These are phyloP conservation scores for Strigomonas culicis DNA, from an alignment of 208 protist species.

Conservation along the genomic window DNA sequence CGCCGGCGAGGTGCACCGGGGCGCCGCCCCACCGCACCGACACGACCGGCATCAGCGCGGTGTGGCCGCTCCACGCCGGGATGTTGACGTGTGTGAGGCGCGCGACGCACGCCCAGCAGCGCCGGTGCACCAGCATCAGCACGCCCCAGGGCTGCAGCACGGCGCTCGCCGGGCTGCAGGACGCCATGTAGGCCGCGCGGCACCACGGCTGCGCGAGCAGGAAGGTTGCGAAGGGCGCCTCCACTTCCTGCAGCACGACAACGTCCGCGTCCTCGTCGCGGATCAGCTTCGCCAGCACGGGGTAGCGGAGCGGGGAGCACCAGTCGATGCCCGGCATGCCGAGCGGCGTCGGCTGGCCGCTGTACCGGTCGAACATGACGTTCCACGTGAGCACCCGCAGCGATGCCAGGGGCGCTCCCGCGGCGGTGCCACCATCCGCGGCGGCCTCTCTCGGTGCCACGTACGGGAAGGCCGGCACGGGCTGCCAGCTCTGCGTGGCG, in stretches of 20 bases:
- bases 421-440: background rate
- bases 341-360: conserved; percentile 80
- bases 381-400: conserved; percentile 87
- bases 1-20: conserved; percentile 39
- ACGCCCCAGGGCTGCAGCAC: conserved; percentile 80
- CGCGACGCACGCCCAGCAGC: conserved; percentile 33
- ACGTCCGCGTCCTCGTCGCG: conserved; percentile 76
- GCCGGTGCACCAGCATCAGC: conserved; percentile 69
- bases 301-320: conserved; percentile 86
- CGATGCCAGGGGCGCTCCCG: background rate
- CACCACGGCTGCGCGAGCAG: conserved; percentile 70
- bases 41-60: conserved; percentile 75
- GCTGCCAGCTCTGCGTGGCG: conserved; percentile 19
- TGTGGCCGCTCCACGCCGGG: conserved; percentile 80
- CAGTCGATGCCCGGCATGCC: conserved; percentile 91
- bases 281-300: conserved; percentile 76
- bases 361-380: conserved; percentile 92
- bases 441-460: background rate
- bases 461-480: conserved; percentile 15
- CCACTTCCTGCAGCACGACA: conserved; percentile 90
- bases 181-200: conserved; percentile 71
- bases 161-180: conserved; percentile 45
- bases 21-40: conserved; percentile 12
- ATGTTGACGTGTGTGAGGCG: conserved; percentile 74
- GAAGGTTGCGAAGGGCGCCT: conserved; percentile 69